phyloP scores from a whole-genome alignment of 108 stramenopile genomes.

The Stephanodiscus triporus region DNA sequence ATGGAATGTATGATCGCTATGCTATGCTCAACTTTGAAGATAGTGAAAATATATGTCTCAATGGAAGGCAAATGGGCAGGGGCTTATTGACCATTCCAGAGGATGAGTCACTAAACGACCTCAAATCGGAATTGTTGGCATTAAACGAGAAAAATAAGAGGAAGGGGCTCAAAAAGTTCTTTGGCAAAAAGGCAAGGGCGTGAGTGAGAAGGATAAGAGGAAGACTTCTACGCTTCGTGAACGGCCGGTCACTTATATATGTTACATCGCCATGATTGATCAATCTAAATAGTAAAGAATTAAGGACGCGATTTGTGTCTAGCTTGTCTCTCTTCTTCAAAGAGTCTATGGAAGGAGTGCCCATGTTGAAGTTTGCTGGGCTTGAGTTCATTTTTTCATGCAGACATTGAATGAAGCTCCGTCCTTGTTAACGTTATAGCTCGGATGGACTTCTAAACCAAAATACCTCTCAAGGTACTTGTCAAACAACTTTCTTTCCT shows the following conservation, averaged over 20 bases:
- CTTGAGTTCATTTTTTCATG: neutral
- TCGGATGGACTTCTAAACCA: neutral
- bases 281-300: neutral
- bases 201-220: neutral
- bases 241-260: too few relatives aligned
- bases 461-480: conserved; percentile 12
- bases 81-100: neutral
- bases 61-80: neutral
- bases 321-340: too few relatives aligned
- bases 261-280: too few relatives aligned
- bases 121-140: neutral
- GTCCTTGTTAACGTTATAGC: neutral
- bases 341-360: neutral
- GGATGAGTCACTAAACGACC: neutral
- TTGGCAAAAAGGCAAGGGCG: conserved; percentile 1
- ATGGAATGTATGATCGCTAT: neutral
- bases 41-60: conserved; percentile 4
- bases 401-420: neutral
- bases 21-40: conserved; percentile 2
- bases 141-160: neutral
- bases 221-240: too few relatives aligned
- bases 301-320: neutral
- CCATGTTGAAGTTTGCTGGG: neutral
- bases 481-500: neutral
- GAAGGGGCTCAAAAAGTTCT: neutral